These are phyloP conservation scores for Naganishia friedmannii DNA, from an alignment of 768 basidiomycete species.

Conservation along the genomic window DNA sequence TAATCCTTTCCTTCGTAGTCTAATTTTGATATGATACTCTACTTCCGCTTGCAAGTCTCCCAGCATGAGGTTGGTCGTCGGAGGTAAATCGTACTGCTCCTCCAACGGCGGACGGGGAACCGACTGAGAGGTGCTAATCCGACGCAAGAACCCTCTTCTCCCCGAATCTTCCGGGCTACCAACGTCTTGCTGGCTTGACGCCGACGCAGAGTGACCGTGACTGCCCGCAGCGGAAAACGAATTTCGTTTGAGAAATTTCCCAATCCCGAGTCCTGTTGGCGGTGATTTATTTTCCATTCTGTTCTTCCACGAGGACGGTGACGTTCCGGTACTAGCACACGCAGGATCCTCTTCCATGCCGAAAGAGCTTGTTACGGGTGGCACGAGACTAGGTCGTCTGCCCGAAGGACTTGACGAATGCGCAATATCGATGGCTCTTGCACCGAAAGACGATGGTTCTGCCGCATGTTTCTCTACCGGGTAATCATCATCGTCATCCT, in stretches of 20 bases:
- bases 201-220: background rate
- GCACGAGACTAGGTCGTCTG: background rate
- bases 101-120: background rate
- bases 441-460: constrained; percentile 5
- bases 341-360: background rate
- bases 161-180: constrained; percentile 3
- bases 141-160: background rate
- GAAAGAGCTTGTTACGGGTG: background rate
- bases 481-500: constrained; percentile 12
- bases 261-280: background rate
- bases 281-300: constrained; percentile 13
- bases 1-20: constrained; percentile 4
- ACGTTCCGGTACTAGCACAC: background rate
- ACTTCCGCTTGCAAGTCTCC: constrained; percentile 17
- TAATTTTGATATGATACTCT: constrained; percentile 11
- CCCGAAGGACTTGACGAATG: background rate
- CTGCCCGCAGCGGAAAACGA: constrained; percentile 7
- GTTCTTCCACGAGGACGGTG: constrained; percentile 20
- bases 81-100: constrained; percentile 8
- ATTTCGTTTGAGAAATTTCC: constrained; percentile 10
- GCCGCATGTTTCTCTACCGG: constrained; percentile 8
- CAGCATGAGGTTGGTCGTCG: constrained; percentile 5
- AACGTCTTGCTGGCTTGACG: background rate
- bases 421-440: constrained; percentile 6
- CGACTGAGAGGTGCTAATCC: constrained; percentile 15